A percentile compares a stretch with the other conserved stretches of the same genome.
Evolutionary conservation across 768 basidiomycete genomes (phyloP).

Genomic region (Pulveroboletus sp.): DNA sequence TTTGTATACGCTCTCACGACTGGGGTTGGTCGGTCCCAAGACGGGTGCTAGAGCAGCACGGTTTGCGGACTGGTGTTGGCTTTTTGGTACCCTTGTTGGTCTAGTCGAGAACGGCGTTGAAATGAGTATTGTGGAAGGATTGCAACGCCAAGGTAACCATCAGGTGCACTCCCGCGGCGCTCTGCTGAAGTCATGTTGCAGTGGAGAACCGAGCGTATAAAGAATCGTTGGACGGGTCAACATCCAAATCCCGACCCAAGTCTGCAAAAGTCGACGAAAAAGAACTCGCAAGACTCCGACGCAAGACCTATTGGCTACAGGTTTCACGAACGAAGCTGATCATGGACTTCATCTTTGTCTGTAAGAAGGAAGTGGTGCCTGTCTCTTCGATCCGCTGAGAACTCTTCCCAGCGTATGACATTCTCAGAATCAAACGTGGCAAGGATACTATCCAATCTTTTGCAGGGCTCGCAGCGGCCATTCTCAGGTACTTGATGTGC

Average conservation of each 20-base stretch:
- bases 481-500: slow-evolving; percentile 56
- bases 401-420: slow-evolving; percentile 57
- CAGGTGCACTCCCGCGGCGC: background rate
- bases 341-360: slow-evolving; percentile 88
- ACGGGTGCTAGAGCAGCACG: slow-evolving; percentile 66
- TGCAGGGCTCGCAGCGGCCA: slow-evolving; percentile 63
- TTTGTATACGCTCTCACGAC: slow-evolving; percentile 64
- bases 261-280: slow-evolving; percentile 58
- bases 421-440: slow-evolving; percentile 66
- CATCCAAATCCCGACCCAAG: slow-evolving; percentile 63
- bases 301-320: slow-evolving; percentile 75
- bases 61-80: slow-evolving; percentile 86
- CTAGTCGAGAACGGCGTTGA: slow-evolving; percentile 84
- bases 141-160: slow-evolving; percentile 57
- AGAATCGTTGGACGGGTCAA: slow-evolving; percentile 69
- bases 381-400: slow-evolving; percentile 7
- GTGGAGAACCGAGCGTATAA: slow-evolving; percentile 70
- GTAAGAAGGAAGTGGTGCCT: slow-evolving; percentile 41
- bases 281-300: slow-evolving; percentile 62
- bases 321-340: slow-evolving; percentile 64
- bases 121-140: slow-evolving; percentile 59
- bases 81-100: slow-evolving; percentile 71
- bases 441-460: slow-evolving; percentile 59
- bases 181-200: slow-evolving; percentile 26
- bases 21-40: slow-evolving; percentile 65